phyloP scores from a whole-genome alignment of 345 rosid genomes.

The Geranium brycei region DNA sequence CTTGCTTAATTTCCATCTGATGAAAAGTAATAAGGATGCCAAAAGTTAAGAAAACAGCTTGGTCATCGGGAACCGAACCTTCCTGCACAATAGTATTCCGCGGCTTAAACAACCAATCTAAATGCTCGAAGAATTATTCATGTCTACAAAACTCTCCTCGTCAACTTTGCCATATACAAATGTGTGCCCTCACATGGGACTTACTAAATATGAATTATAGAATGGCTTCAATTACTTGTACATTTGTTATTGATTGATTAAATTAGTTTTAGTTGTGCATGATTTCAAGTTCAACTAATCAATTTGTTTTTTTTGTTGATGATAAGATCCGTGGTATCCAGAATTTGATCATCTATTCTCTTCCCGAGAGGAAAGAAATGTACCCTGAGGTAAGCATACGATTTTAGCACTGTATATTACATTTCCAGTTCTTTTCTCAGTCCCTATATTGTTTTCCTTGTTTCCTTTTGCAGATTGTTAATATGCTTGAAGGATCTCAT shows the following conservation, averaged over 20 bases:
- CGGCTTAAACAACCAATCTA: no score
- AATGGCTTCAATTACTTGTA: not conserved
- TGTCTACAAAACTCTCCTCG: no score
- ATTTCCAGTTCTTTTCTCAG: slow-evolving; percentile 1
- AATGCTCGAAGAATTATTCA: no score
- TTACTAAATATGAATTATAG: not conserved
- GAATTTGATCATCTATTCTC: slow-evolving; percentile 73
- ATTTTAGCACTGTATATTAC: slow-evolving; percentile 3
- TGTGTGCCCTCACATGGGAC: not conserved
- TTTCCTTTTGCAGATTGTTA: slow-evolving; percentile 47
- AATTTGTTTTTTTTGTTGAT: slow-evolving; percentile 5
- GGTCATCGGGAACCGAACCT: no score
- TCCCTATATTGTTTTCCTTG: not conserved
- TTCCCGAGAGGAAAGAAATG: slow-evolving; percentile 87
- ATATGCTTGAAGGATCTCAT: slow-evolving; percentile 69
- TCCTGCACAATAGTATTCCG: no score
- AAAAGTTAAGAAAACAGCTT: no score
- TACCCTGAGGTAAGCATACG: slow-evolving; percentile 61
- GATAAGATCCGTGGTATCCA: slow-evolving; percentile 75
- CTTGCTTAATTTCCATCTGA: no score
- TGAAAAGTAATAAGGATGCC: not conserved
- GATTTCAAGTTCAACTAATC: not conserved
- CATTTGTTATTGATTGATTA: slow-evolving; percentile 1
- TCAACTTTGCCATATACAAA: not conserved
- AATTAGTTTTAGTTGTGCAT: slow-evolving; percentile 1